Evolutionary conservation across 805 yeast genomes (phyloP), one percentile per base, ranked within the genome.

Genomic region (Starmerella cellae): DNA sequence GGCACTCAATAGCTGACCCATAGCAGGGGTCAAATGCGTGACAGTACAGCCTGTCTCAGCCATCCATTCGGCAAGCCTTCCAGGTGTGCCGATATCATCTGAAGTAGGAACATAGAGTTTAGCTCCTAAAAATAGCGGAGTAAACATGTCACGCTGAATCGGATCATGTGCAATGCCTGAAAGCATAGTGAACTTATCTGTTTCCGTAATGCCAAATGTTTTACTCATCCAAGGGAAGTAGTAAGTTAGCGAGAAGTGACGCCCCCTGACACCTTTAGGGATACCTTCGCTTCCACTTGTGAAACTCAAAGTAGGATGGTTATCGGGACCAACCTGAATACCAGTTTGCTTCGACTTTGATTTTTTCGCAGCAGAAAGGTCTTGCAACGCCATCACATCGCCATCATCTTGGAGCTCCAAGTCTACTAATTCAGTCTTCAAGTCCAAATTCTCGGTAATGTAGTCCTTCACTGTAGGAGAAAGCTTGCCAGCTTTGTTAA

Each of bases 111-210:
- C 93, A 49, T 83, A 70, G 43, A 91, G 68, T 53, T 79, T 82
- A 17, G 98, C 98, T 50, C 99, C 99, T 49, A 91, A 66, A 62
- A 91, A 91, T 49, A 91, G 70, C 19, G 99, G 99, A 6, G 99
- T 91, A 63, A 91, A 91, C 81, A 91, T 91, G 63, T 91, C 99
- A 69, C 99, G 80, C 68, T 91, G 99, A 49, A 91, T 88, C 11
- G 99, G 99, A 63, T 91, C 99, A 61, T 91, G 99, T 0, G 99
- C 99, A 60, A 91, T 91, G 57, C 99, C 99, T 8, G 94, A 82
- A 47, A 91, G 71, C 99, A 91, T 91, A 18, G 99, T 91, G 67
- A 91, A 91, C 57, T 70, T 80, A 62, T 93, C 98, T 28, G 76
- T 71, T 42, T 73, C 79, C 33, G 81, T 71, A 31, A 91, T 71